These are phyloP conservation scores for Dictyostelium capitatum DNA, from an alignment of 78 protist species.

Conservation along the genomic window DNA sequence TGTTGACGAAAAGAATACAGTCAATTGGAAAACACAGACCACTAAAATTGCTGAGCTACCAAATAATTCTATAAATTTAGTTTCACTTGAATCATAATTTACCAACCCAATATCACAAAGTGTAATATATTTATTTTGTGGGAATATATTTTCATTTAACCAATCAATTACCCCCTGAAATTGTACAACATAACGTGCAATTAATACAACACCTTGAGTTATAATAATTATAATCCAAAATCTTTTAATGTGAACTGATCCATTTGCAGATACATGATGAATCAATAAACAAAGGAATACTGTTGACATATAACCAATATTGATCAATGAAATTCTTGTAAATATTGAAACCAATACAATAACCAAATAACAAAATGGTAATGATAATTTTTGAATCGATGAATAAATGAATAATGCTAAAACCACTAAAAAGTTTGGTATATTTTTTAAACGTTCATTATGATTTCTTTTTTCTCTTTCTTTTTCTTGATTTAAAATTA, in stretches of 20 bases:
- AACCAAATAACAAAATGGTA: slow-evolving; percentile 58
- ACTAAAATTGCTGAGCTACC: slow-evolving; percentile 49
- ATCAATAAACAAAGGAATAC: slow-evolving; percentile 52
- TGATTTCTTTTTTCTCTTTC: neutral
- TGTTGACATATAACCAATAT: slow-evolving; percentile 47
- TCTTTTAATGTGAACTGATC: slow-evolving; percentile 36
- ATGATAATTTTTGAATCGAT: slow-evolving; percentile 20
- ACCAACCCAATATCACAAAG: slow-evolving; percentile 34
- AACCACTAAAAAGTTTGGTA: slow-evolving; percentile 6
- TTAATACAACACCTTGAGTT: slow-evolving; percentile 43
- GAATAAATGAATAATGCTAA: slow-evolving; percentile 6
- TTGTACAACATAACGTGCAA: slow-evolving; percentile 55
- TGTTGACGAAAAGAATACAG: slow-evolving; percentile 35
- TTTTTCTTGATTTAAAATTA: neutral
- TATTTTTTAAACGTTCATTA: neutral
- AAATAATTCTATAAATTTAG: slow-evolving; percentile 23
- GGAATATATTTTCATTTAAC: neutral
- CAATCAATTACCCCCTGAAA: slow-evolving; percentile 15
- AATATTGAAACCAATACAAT: slow-evolving; percentile 42
- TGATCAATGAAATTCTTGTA: slow-evolving; percentile 25
- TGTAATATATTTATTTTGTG: slow-evolving; percentile 14
- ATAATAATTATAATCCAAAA: slow-evolving; percentile 62
- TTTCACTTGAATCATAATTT: neutral
- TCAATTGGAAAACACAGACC: slow-evolving; percentile 65
- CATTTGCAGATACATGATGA: slow-evolving; percentile 47